Conservation (phyloP, 1,284 basidiomycete species). For the Cutaneotrichosporon cyanovorans region DNA sequence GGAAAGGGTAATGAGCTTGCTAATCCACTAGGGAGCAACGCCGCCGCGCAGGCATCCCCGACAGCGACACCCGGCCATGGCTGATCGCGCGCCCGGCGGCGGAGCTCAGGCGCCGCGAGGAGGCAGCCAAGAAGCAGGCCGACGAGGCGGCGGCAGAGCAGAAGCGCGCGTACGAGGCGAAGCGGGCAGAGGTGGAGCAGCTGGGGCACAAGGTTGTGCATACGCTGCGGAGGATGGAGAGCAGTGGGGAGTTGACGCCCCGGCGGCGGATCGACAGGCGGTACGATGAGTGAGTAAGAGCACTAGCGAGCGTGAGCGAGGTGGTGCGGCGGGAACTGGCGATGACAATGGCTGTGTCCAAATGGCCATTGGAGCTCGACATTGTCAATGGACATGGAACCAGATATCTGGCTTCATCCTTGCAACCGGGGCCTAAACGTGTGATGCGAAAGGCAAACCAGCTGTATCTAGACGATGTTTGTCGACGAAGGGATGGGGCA, state of each 20-base stretch:
- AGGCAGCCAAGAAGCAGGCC: not conserved
- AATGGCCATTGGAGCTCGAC: no score
- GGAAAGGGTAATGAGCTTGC: not conserved
- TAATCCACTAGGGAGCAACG: constrained; percentile 13
- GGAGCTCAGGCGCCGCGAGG: constrained; percentile 15
- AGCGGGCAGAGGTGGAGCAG: constrained; percentile 15
- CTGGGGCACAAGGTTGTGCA: constrained; percentile 8
- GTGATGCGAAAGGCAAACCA: no score
- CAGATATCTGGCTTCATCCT: no score
- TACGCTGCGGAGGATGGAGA: constrained; percentile 9
- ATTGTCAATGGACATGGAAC: no score
- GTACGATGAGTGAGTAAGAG: constrained; percentile 8
- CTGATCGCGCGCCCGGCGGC: constrained; percentile 15
- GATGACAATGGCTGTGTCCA: no score
- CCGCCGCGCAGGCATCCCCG: constrained; percentile 19
- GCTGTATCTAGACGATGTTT: no score
- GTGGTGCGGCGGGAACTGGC: no score
- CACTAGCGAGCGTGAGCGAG: no score
- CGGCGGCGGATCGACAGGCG: constrained; percentile 5
- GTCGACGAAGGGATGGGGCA: no score
- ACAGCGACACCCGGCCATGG: constrained; percentile 18
- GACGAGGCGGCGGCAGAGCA: constrained; percentile 6
- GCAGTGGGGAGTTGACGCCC: constrained; percentile 1
- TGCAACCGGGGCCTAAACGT: no score
- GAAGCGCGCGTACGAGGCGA: constrained; percentile 2